These are phyloP conservation scores for Saccharomycopsis selenospora DNA, from an alignment of 805 yeast genomes.

Conservation along the genomic window DNA sequence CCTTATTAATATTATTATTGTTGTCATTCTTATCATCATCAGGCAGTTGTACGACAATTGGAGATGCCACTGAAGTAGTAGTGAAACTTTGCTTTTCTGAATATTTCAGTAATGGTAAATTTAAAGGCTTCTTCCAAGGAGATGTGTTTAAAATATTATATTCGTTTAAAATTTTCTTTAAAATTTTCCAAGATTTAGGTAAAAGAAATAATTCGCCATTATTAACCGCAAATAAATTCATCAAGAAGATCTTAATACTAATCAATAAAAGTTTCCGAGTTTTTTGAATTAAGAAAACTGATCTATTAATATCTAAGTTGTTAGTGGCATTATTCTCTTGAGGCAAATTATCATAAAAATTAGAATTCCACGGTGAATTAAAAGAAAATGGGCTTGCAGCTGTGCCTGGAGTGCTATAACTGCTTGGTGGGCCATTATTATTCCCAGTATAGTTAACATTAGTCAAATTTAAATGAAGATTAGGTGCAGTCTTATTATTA, in stretches of 20 bases:
- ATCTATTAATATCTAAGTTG: not conserved
- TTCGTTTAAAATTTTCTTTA: slow-evolving; percentile 13
- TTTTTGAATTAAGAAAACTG: not conserved
- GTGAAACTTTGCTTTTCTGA: not conserved
- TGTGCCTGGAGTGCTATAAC: not conserved
- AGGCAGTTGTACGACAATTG: not conserved
- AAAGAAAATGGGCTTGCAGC: not conserved
- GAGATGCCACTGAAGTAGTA: not conserved
- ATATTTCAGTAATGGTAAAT: not conserved
- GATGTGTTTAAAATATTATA: slow-evolving; percentile 17
- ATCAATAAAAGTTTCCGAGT: slow-evolving; percentile 8
- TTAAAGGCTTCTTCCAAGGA: not conserved
- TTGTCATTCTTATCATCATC: not conserved
- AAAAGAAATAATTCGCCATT: slow-evolving; percentile 19
- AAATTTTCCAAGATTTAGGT: slow-evolving; percentile 17
- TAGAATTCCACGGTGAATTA: not conserved
- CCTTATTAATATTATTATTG: not conserved
- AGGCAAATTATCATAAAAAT: not conserved
- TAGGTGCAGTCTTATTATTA: too few relatives aligned
- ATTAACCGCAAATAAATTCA: slow-evolving; percentile 17
- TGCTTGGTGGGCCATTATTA: not conserved
- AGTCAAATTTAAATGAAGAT: not conserved
- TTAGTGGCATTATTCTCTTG: not conserved
- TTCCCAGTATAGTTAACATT: not conserved
- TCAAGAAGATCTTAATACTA: slow-evolving; percentile 12